Evolutionary conservation across 768 basidiomycete genomes (phyloP), one percentile per base, ranked within the genome.

Genomic region (Phanerodontia chrysosporium): DNA sequence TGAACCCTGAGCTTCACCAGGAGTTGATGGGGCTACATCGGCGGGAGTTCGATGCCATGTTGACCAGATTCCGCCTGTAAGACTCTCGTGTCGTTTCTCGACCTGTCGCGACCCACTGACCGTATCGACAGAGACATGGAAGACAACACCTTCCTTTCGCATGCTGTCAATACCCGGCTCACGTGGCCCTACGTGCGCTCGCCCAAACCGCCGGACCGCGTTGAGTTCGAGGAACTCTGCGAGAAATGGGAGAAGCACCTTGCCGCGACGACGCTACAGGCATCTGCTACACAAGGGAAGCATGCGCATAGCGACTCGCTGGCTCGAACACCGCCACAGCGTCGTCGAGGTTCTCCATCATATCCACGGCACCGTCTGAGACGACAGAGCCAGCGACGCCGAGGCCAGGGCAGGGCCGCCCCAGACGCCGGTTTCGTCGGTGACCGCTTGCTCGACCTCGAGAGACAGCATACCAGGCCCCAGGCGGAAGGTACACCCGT

Each of bases 31-130:
- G 78, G 14, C 73, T 89, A 70, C 81, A 78, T 9, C 71, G 87
- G 59, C 76, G 80, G 44, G 84, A 87, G 46, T 89, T 87, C 62
- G 85, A 89, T 62, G 74, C 72, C 29, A 70, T 87, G 28, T 66
- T 89, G 60, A 71, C 67, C 39, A 75, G 78, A 58, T 89, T 87
- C 62, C 80, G 85, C 35, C 68, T 87, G 88, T 88, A 66, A 70
- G 87, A 77, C 13, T 13, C 29, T 58, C 16, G 35, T 45, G n/a
- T n/a, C n/a, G n/a, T 35, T 62, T 46, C 60, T 52, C 32, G n/a
- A 18, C 27, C 8, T 30, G 55, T 58, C 28, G 44, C 55, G 49
- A 24, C 12, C 21, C 13, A 22, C n/a, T 21, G 46, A 24, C 46
- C 10, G 10, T 9, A 18, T 51, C 29, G 12, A 28, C 62, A 89